Evolutionary conservation across 139 green algal genomes (phyloP), one percentile per base, ranked within the genome.

Genomic region (Micractinium sp.): DNA sequence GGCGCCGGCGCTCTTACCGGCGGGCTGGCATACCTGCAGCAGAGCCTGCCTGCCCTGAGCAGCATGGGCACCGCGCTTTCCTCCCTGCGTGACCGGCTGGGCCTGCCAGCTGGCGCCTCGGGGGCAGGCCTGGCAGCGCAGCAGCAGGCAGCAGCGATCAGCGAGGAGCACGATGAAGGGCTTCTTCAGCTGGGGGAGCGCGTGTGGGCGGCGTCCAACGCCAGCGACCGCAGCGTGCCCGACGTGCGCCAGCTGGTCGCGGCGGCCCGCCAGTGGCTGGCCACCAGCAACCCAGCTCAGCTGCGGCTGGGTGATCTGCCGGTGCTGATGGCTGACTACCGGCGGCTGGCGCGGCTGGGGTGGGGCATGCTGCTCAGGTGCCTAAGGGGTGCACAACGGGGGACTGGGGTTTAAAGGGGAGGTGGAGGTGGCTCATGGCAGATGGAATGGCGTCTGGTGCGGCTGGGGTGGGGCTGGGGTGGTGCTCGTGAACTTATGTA

Each of bases 301-400:
- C 75, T 90, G 80, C 36, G 33, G 69, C 80, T 91, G 19, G 79
- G 83, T 0, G 84, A 89, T 27, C 66, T 92, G 63, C 85, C 78
- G 0, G 82, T 88, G 38, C 83, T 92, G 38, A 87, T 92, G 89
- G 87, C 77, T 2, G 89, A 92, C 35, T 92, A 92, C 63, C 39
- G 89, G 39, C 63, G 85, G 38, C 87, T 92, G 82, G 89, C 89
- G 2, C 41, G 77, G 9, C 29, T 85, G 61, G 89, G 89, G 0
- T 92, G 89, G 89, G 61, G 31, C 36, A 38, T 82, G 82, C 19
- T 85, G 75, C 61, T 91, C 3, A 81, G 83, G 83, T 87, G 82
- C 9, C 0, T 3, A 25, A 39, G 77, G 0, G 35, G 22, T 0
- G 9, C 2, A 7, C 5, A 13, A 29, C 19, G 75, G 22, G 76